Base-by-base conservation (phyloP, 2,329 filamentous ascomycete genomes). In the Colletotrichum acutatum region DNA sequence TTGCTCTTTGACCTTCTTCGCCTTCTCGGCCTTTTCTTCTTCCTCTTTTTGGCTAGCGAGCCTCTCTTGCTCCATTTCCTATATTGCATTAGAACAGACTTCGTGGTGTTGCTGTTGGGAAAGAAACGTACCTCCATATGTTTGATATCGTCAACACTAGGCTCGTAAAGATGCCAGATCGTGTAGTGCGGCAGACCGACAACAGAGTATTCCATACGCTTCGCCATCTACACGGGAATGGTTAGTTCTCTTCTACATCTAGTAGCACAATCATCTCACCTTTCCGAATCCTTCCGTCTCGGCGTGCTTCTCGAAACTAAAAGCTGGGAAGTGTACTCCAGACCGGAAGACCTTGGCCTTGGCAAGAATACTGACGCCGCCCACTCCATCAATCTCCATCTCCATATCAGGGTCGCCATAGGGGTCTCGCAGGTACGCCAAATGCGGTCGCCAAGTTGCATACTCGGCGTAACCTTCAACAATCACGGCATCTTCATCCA, bases 151-250 rank as follows among this genome's bases (percentile, higher is more conserved):
- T 99, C 97, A 19, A 98, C 94, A 78, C 95, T 98, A n/a, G 97
- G 97, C 83, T 99, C 97, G 86, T 99, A 99, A 79, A 99, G 88
- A 91, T 99, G 97, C 97, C 97, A 99, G 76, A 99, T 98, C 1
- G 95, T 98, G 83, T 99, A 99, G 81, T 99, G 97, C 7, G 97
- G 97, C 59, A 99, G 88, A 37, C 97, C 97, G 71, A 99, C 93
- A 22, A 99, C 97, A 0, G 95, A 98, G 80, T 94, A 98, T 72
- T 93, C 89, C 97, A 99, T 98, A 73, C 94, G 92, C 83, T 95
- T 97, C 19, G 97, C 94, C 97, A 99, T 99, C 95, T 98, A 74
- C 56, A 52, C 6, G 24, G 56, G 22, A 28, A 16, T 19, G 14
- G 26, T 77, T 61, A 76, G 72, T 58, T 26, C 7, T 8, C 0